Evolutionary conservation across 225 moss, liverwort and hornwort genomes (phyloP).

Genomic region (Antitrichia curtipendula): DNA sequence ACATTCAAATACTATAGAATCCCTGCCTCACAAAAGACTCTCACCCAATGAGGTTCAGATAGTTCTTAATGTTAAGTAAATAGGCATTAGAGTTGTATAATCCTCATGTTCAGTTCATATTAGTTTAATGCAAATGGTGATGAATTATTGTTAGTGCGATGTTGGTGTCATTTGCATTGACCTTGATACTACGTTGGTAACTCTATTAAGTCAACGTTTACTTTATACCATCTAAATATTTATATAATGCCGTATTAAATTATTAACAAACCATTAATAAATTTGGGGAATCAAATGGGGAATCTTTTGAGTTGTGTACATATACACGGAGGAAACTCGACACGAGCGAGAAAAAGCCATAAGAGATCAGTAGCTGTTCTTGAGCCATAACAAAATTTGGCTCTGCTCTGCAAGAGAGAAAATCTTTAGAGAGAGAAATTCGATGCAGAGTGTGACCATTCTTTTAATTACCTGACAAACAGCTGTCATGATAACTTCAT

Average conservation of each 20-base stretch:
- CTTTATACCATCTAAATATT: background rate
- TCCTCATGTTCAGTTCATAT: background rate
- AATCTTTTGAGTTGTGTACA: background rate
- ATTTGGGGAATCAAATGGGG: background rate
- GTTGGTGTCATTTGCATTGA: background rate
- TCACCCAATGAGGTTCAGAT: background rate
- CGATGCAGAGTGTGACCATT: background rate
- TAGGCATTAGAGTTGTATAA: background rate
- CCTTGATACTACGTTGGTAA: background rate
- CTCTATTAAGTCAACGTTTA: background rate
- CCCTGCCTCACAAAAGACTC: background rate
- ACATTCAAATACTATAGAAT: background rate
- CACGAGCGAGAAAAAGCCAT: background rate
- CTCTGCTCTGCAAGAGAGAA: background rate
- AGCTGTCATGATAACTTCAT: constrained; percentile 70
- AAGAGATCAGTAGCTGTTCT: background rate
- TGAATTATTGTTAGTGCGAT: background rate
- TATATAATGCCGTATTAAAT: background rate
- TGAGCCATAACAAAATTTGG: background rate
- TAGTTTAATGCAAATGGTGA: background rate
- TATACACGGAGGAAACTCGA: background rate
- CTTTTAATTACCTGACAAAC: constrained; percentile 49
- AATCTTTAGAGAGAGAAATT: background rate
- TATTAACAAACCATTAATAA: background rate
- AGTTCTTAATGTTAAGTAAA: background rate